Percentiles rank a stretch among this genome's conserved stretches.
These are phyloP conservation scores for Chondrus crispus DNA, from an alignment of 23 red algal species.

Conservation along the genomic window DNA sequence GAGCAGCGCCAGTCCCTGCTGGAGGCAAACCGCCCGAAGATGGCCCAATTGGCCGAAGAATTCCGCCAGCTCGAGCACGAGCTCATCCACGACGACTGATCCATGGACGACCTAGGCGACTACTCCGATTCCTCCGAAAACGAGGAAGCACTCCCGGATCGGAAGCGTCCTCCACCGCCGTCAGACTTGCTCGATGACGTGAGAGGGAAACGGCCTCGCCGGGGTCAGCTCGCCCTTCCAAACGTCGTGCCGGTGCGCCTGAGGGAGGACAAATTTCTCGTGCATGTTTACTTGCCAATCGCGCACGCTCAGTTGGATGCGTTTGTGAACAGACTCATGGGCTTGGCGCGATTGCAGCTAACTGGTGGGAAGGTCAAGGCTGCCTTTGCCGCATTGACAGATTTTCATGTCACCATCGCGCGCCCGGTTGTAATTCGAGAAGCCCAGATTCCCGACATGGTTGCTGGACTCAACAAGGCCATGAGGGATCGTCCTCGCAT, in stretches of 20 bases:
- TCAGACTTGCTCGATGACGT: background rate
- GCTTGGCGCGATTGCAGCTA: background rate
- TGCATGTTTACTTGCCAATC: conserved; percentile 47
- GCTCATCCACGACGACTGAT: conserved; percentile 52
- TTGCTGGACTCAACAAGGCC: background rate
- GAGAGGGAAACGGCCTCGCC: too few species aligned
- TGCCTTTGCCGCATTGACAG: background rate
- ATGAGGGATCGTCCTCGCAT: background rate
- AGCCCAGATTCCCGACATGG: background rate
- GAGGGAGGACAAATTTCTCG: background rate
- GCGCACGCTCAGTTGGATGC: background rate
- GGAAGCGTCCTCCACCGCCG: background rate
- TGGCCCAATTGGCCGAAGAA: conserved; percentile 43
- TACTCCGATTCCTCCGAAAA: background rate
- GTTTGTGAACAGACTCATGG: conserved; percentile 18
- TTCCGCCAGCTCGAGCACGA: conserved; percentile 39
- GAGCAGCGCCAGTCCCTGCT: conserved; percentile 22
- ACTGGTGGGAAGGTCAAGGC: background rate
- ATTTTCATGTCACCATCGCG: conserved; percentile 27
- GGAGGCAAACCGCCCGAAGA: conserved; percentile 51
- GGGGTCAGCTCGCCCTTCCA: background rate
- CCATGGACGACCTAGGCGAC: background rate
- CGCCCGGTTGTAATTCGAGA: background rate
- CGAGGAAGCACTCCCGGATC: background rate
- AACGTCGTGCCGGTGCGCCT: background rate